Base-by-base conservation (phyloP, 2,329 filamentous ascomycete genomes). In the Ophiosphaerella herpotricha region DNA sequence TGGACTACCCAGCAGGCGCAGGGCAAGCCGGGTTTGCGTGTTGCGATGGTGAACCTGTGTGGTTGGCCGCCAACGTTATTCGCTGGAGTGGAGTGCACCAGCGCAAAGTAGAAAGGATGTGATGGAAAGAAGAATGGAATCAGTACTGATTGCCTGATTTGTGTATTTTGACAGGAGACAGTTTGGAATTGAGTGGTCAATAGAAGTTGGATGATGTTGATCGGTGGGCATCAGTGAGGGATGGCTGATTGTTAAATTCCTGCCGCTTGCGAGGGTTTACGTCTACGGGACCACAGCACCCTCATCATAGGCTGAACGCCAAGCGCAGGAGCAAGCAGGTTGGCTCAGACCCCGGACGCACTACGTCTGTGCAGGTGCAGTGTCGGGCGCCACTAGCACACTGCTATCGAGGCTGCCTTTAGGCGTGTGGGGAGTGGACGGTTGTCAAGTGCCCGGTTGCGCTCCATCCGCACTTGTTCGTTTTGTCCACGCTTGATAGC, bases 281-380 rank as follows among this genome's bases (percentile, higher is more conserved):
- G 66, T 67, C 61, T 61, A 62, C 64, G 58, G 66, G 52, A 58
- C 61, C 65, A 67, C 64, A 64, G 58, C 58, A 66, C 60, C 56
- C 62, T 61, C 70, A 73, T 72, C 67, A 72, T 71, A 68, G 70
- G 68, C 68, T 70, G 60, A 51, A 43, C 47, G 67, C 66, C 67
- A 72, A 70, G 68, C 57, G 54, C 40, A 65, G 57, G 56, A 63
- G 59, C 52, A 59, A 58, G 63, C 62, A 66, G 57, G 63, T 48
- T 68, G 63, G 66, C 61, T 63, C 51, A 52, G 48, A 56, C 63
- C 67, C 64, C 60, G 58, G 62, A 55, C 58, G 54, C 60, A 50
- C 58, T 67, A 67, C 57, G 55, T 55, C 56, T 56, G 51, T 54
- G 61, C 58, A 55, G 51, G 52, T 51, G 63, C 65, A 60, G 64